A percentile compares a stretch with the other conserved stretches of the same genome.
These are phyloP conservation scores for Leccinum olivaceopallidum DNA, from an alignment of 768 basidiomycete species.

Conservation along the genomic window DNA sequence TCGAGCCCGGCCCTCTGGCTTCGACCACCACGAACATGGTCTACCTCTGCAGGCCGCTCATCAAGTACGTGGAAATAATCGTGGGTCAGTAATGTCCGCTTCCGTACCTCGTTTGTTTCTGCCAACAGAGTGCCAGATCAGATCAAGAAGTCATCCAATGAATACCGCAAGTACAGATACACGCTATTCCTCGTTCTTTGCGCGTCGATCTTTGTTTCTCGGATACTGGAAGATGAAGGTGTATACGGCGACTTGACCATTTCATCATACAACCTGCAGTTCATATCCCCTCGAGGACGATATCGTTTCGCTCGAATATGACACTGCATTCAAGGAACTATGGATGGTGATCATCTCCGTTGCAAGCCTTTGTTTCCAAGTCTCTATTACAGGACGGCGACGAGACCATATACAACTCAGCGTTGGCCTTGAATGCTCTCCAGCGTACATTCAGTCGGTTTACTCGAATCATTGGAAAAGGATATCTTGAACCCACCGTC, in stretches of 20 bases:
- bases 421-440: conserved; percentile 79
- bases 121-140: conserved; percentile 63
- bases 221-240: conserved; percentile 94
- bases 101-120: conserved; percentile 13
- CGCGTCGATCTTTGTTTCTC: conserved; percentile 79
- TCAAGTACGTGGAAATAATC: too few species aligned
- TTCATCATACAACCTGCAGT: conserved; percentile 86
- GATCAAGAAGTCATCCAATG: conserved; percentile 76
- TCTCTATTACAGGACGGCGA: conserved; percentile 74
- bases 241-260: conserved; percentile 90
- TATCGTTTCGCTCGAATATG: conserved; percentile 86
- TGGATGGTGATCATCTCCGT: conserved; percentile 65
- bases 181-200: conserved; percentile 88
- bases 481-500: conserved; percentile 30
- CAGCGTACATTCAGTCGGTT: conserved; percentile 87
- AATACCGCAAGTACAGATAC: conserved; percentile 78
- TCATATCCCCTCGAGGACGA: conserved; percentile 94
- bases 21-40: conserved; percentile 87
- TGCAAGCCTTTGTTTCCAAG: background rate
- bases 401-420: conserved; percentile 88
- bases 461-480: conserved; percentile 92
- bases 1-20: conserved; percentile 83
- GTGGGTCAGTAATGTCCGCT: conserved; percentile 54
- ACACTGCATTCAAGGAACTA: conserved; percentile 82
- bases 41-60: too few species aligned